Percentiles rank a stretch among this genome's conserved stretches.
Evolutionary conservation across 2,329 filamentous ascomycete species (phyloP).

Genomic region (Colletotrichum eleusines): DNA sequence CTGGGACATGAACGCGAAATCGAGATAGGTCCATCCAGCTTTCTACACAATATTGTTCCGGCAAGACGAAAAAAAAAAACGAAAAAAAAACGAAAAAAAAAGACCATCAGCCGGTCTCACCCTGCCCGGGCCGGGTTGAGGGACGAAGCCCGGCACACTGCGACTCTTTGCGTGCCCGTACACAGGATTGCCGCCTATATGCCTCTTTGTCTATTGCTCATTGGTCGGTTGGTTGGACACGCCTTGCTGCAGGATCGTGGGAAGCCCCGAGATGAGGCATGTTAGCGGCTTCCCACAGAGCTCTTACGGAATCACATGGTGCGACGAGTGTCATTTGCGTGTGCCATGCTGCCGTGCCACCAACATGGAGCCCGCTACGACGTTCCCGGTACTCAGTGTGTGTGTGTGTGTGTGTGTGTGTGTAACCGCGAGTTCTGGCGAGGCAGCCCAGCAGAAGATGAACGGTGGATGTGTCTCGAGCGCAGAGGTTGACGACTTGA

Average conservation of each 20-base stretch:
- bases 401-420: no score
- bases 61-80: neutral
- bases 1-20: constrained; percentile 2
- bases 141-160: neutral
- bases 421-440: neutral
- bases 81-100: neutral
- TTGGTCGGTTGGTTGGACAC: constrained; percentile 29
- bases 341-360: constrained; percentile 27
- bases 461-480: neutral
- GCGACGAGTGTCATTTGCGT: constrained; percentile 21
- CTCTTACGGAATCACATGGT: constrained; percentile 20
- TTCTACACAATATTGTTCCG: constrained; percentile 16
- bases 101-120: constrained; percentile 15
- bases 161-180: neutral
- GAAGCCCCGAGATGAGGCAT: constrained; percentile 41
- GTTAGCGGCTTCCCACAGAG: constrained; percentile 31
- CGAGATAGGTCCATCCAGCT: constrained; percentile 7
- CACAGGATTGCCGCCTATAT: neutral
- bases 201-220: constrained; percentile 21
- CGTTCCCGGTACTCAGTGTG: neutral
- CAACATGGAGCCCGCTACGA: constrained; percentile 11
- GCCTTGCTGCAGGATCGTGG: constrained; percentile 43
- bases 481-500: neutral
- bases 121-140: constrained; percentile 13
- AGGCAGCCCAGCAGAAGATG: neutral